Base-by-base conservation (phyloP, 192 early-diverging fungal species). In the Coemansia sp. region DNA sequence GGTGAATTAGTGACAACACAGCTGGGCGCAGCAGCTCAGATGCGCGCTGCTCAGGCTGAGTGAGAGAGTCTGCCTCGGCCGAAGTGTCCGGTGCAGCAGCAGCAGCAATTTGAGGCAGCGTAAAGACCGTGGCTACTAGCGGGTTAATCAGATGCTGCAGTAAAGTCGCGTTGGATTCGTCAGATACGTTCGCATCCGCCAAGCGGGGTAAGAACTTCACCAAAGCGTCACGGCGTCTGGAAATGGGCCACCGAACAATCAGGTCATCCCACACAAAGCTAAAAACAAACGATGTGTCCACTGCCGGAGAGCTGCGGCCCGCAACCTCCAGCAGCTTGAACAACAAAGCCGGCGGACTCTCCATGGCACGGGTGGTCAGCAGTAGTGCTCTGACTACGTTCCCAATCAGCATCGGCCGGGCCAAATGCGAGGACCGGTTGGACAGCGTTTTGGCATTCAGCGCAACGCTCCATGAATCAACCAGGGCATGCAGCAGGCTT, bases 101-200 rank as follows among this genome's bases (percentile, higher is more conserved):
- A 55, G 65, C 53, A 84, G 81, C 68, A 46, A 94, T 81, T 0
- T 85, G 64, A 4, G 87, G 84, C 36, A 93, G 69, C 12, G 93
- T 76, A 46, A 76, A 76, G 15, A 65, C 63, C 1, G 72, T 65
- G 0, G 72, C 72, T 2, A 76, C 77, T 80, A 93, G 85, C 5
- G 96, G 94, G 51, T 89, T 94, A 37, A 97, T 82, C 43, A 99
- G 81, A 50, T 88, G 84, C 30, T 88, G 78, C 18, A 96, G 79
- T 0, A 87, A 61, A 47, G 80, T 81, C 53, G 90, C 90, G 60
- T 92, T 94, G 15, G 86, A 55, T 19, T 79, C 78, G 18, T 84
- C 77, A 1, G 88, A 76, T 39, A 83, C 59, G 12, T 58, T 75
- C 28, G 42, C 39, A 31, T 93, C 88, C 12, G 76, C 62, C 66